phyloP scores from a whole-genome alignment of 257 asterid species.

The Phtheirospermum japonicum region DNA sequence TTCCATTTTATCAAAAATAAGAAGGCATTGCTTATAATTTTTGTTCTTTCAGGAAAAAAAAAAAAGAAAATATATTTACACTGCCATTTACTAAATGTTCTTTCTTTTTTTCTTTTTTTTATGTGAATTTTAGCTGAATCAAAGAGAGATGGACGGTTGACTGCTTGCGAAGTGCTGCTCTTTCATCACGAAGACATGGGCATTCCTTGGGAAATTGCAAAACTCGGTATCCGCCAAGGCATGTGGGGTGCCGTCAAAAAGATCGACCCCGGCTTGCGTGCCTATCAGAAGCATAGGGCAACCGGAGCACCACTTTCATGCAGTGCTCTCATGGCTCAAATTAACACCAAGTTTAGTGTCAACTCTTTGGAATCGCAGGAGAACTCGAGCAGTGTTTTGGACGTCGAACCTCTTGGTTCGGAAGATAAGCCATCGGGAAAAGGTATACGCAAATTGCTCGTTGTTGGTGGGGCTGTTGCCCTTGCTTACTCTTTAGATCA shows the following conservation, averaged over 20 bases:
- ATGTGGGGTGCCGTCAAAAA: constrained; percentile 84
- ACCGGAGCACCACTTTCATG: constrained; percentile 44
- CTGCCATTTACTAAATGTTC: background rate
- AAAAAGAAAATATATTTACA: too few relatives aligned
- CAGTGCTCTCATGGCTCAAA: constrained; percentile 53
- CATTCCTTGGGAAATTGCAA: constrained; percentile 76
- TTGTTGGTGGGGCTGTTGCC: constrained; percentile 74
- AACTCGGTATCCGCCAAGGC: constrained; percentile 71
- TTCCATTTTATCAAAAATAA: too few relatives aligned
- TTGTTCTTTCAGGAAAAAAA: too few relatives aligned
- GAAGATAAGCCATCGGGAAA: constrained; percentile 44
- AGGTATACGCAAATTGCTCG: constrained; percentile 42
- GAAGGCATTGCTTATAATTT: too few relatives aligned
- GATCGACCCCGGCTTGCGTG: constrained; percentile 64
- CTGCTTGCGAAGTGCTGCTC: constrained; percentile 65
- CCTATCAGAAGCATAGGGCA: constrained; percentile 57
- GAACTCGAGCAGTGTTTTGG: constrained; percentile 29
- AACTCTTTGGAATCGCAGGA: constrained; percentile 37
- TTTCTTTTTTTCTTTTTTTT: background rate
- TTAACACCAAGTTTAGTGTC: constrained; percentile 36
- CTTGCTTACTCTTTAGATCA: constrained; percentile 75
- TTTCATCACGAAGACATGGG: constrained; percentile 88
- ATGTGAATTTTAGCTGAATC: constrained; percentile 46
- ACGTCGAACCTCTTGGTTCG: constrained; percentile 28
- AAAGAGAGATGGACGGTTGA: constrained; percentile 47